Evolutionary conservation across 345 rosid species (phyloP), one percentile per base, ranked within the genome.

Genomic region (Lenwebbia sp.): DNA sequence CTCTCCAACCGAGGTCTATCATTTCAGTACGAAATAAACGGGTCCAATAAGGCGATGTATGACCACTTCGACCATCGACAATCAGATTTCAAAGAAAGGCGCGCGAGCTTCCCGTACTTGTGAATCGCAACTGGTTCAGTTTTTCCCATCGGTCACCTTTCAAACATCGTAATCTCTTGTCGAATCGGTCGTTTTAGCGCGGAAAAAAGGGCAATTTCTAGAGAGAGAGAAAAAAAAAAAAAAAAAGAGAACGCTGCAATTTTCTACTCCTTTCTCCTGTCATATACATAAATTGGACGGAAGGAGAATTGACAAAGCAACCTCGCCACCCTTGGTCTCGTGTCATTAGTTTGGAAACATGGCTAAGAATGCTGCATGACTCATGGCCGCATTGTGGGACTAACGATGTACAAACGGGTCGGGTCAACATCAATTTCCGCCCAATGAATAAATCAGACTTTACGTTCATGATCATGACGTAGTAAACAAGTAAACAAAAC

Each of bases 401-500:
- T 12, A 17, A 13, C 52, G 25, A 15, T 26, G 52, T 21, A 52
- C 22, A 30, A 17, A 10, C 10, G 22, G 75, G 84, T 22, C 54
- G 26, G 84, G 87, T 85, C 84, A 21, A 41, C 62, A 21, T 85
- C 87, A 55, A 70, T 44, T 56, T 21, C 84, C 75, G 54, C 65
- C 87, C 84, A 55, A 54, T 78, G 22, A 85, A 78, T 54, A 10
- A 41, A 55, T 5, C 44, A 2, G 75, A 50, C 47, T 37, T 49
- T 50, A 50, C 52, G 52, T 50, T 50, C 3, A 2, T 50, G 52
- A 50, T 50, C 3, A 9, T 12, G 52, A 49, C 52, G 13, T 50
- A 3, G 51, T 10, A 50, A 50, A 12, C 3, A 50, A 50, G 52
- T 50, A 12, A 50, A 50, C 52, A 7, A 5, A 51, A 82, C 11